Evolutionary conservation across 2,329 filamentous ascomycete species (phyloP).

Genomic region (Fusarium multiceps): DNA sequence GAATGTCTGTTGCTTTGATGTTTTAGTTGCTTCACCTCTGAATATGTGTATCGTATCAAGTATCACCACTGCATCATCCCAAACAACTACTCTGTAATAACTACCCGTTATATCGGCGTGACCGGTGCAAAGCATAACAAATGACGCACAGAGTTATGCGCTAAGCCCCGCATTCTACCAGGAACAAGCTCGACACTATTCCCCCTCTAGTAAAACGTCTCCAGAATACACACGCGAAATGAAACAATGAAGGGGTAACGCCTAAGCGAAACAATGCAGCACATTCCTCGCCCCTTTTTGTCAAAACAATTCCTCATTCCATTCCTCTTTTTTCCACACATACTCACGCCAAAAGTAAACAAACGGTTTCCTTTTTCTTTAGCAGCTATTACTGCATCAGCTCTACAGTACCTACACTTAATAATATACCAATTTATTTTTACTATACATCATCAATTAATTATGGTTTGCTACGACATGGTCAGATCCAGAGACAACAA

Average conservation of each 20-base stretch:
- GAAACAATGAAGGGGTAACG: conserved; percentile 33
- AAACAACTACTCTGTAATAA: neutral
- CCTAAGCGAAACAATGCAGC: conserved; percentile 29
- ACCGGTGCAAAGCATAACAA: conserved; percentile 9
- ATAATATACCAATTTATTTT: neutral
- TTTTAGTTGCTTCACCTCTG: neutral
- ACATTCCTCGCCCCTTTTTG: conserved; percentile 30
- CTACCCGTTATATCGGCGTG: neutral
- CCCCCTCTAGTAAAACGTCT: neutral
- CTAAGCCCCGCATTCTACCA: conserved; percentile 6
- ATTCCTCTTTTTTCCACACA: neutral
- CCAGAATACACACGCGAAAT: conserved; percentile 4
- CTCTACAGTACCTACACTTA: neutral
- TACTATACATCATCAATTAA: neutral
- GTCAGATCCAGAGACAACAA: conserved; percentile 20
- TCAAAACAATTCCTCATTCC: conserved; percentile 14
- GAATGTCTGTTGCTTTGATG: neutral
- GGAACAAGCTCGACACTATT: neutral
- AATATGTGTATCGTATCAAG: neutral
- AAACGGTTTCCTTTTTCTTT: neutral
- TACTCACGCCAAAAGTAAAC: conserved; percentile 1
- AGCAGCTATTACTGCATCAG: neutral
- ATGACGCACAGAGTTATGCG: conserved; percentile 10
- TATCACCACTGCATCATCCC: neutral
- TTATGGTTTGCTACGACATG: conserved; percentile 19